Base-by-base conservation (phyloP, 495 filamentous ascomycete species). In the Parathielavia appendiculata region DNA sequence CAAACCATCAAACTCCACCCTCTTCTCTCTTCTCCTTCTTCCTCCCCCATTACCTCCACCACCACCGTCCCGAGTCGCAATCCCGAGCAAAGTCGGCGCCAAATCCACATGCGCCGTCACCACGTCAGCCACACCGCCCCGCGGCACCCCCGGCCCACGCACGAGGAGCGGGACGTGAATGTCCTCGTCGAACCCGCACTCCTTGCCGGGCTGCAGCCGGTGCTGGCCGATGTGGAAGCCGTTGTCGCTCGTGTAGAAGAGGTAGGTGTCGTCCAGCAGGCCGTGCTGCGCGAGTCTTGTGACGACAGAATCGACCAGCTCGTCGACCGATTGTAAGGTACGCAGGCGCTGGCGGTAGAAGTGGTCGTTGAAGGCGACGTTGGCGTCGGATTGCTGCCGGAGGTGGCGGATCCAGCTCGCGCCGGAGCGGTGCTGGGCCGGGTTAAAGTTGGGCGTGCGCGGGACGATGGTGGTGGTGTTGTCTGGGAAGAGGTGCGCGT, bases 201-300 rank as follows among this genome's bases (percentile, higher is more conserved):
- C 78, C 70, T 91, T 91, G 3, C 86, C 87, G 2, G 87, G 86
- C 12, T 83, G 82, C 34, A 89, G 63, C 6, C 87, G 78, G 64
- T 91, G 87, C 60, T 90, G 87, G 23, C 85, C 82, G 52, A 90
- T 86, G 60, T 89, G 85, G 67, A 85, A 90, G 0, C 87, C 87
- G 60, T 91, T 90, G 61, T 90, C 87, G 0, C 82, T 84, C 1
- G 85, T 85, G 66, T 86, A 89, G 51, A 91, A 76, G 46, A 91
- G 78, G 57, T 83, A 89, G 0, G 86, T 90, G 59, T 87, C 81
- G 12, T 88, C 83, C 9, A 88, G 67, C 34, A 86, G 60, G 16
- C 69, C 75, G 23, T 77, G 68, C 2, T 72, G 63, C 14, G 81
- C 77, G 0, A 91, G 69, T 0, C 78, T 76, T 0, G 62, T 57